These are phyloP conservation scores for Zizania palustris DNA, from an alignment of 202 grass and related monocot genomes.

Conservation along the genomic window DNA sequence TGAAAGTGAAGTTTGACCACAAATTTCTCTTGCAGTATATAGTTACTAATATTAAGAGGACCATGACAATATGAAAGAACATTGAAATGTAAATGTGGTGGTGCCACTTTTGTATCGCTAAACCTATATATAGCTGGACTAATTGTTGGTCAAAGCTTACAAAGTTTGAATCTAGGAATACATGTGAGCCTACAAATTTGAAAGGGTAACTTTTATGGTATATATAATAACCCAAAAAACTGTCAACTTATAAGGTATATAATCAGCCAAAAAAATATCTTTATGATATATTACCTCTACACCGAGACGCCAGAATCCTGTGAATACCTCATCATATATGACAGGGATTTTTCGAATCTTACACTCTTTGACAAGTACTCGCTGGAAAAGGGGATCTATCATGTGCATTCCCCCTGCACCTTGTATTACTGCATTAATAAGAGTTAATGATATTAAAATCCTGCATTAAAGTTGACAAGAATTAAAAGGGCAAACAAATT, in stretches of 20 bases:
- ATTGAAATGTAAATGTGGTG: not conserved
- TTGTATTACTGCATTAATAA: conserved; percentile 64
- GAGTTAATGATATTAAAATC: conserved; percentile 7
- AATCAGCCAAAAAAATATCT: not conserved
- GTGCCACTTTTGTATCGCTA: not conserved
- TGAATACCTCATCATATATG: conserved; percentile 97
- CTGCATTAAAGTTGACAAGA: not conserved
- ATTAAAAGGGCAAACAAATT: not conserved
- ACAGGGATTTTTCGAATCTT: conserved; percentile 71
- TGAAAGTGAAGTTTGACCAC: not conserved
- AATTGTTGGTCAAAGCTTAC: not conserved
- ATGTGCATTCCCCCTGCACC: conserved; percentile 91
- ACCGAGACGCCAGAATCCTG: conserved; percentile 94
- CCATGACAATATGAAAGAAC: not conserved
- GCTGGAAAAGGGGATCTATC: conserved; percentile 94
- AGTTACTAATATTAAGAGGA: not conserved
- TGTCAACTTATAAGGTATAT: not conserved
- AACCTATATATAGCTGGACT: not conserved
- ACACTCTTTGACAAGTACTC: conserved; percentile 74
- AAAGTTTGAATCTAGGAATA: not conserved
- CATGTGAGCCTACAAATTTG: not conserved
- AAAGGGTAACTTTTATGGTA: not conserved
- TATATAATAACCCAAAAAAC: too few species aligned
- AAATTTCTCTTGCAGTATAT: not conserved
- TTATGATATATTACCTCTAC: conserved; percentile 53